A percentile compares a stretch with the other conserved stretches of the same genome.
Conservation (phyloP, 768 basidiomycete species). For the Boletus rex-veris region DNA sequence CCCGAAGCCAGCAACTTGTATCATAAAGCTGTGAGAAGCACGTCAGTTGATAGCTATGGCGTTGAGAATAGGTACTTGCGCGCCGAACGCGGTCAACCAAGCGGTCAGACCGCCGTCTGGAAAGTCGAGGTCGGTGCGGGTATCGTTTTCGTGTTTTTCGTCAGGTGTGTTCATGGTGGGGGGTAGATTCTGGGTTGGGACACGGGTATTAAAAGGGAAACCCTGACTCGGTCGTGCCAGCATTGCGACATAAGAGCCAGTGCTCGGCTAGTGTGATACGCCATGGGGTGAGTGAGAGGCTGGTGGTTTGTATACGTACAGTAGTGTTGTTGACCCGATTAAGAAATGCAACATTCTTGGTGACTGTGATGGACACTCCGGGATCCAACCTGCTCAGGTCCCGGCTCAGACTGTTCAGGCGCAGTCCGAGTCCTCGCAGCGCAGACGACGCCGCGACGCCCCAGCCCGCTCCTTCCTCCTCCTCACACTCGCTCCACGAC, state of each 20-base stretch:
- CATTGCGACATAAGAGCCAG: neutral
- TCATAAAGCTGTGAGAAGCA: slow-evolving; percentile 26
- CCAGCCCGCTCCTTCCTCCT: neutral
- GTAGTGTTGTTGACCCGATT: slow-evolving; percentile 5
- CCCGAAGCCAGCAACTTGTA: slow-evolving; percentile 39
- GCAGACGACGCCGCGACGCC: neutral
- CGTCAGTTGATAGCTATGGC: neutral
- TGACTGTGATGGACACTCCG: slow-evolving; percentile 1
- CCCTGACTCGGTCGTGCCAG: too few species aligned
- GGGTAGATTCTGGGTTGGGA: too few species aligned
- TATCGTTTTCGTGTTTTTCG: neutral
- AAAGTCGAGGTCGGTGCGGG: neutral
- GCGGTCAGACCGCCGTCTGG: slow-evolving; percentile 28
- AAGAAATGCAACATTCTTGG: neutral
- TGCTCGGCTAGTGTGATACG: slow-evolving; percentile 7
- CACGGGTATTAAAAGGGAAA: neutral
- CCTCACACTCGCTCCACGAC: neutral
- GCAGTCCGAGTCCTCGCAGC: slow-evolving; percentile 5
- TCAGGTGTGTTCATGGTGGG: slow-evolving; percentile 4
- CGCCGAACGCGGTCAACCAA: slow-evolving; percentile 25
- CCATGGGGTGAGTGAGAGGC: neutral
- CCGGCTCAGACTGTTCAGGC: slow-evolving; percentile 12
- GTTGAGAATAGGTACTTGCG: slow-evolving; percentile 9
- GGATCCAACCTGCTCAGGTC: neutral
- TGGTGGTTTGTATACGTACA: too few species aligned